Percentiles rank a stretch among this genome's conserved stretches.
Conservation (phyloP, 164 flowering plant genomes). For the Echeveria elegans region DNA sequence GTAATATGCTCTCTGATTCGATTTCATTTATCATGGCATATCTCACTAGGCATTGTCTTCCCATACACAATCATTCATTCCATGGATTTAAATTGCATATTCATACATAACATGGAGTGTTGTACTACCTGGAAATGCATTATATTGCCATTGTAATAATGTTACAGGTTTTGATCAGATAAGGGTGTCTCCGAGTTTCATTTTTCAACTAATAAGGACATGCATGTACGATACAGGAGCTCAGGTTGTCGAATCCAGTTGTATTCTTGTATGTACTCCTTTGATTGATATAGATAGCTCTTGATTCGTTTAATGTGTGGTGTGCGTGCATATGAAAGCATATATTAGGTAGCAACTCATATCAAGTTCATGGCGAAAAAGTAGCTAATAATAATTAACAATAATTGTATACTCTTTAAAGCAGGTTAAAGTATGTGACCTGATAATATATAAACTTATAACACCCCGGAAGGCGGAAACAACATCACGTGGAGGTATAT, state of each 20-base stretch:
- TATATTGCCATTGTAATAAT: not conserved
- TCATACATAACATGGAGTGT: not conserved
- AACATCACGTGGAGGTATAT: not conserved
- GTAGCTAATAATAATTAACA: not conserved
- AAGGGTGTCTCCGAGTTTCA: not conserved
- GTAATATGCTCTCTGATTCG: not conserved
- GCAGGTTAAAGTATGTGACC: not conserved
- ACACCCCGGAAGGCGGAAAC: too few species aligned
- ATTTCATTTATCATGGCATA: not conserved
- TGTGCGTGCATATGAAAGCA: not conserved
- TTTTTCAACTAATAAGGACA: slow-evolving; percentile 3
- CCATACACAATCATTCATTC: too few species aligned
- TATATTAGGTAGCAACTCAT: not conserved
- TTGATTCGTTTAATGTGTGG: not conserved
- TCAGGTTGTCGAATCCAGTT: not conserved
- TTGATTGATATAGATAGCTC: not conserved
- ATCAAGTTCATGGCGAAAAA: not conserved
- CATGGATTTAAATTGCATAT: too few species aligned
- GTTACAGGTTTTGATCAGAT: not conserved
- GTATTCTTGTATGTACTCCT: too few species aligned
- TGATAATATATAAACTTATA: not conserved
- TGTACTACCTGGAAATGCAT: slow-evolving; percentile 2
- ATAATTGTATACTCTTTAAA: not conserved
- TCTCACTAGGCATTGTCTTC: not conserved
- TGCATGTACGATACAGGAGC: slow-evolving; percentile 1